Evolutionary conservation across 345 rosid species (phyloP).

Genomic region (Eucalyptus sideroxylon): DNA sequence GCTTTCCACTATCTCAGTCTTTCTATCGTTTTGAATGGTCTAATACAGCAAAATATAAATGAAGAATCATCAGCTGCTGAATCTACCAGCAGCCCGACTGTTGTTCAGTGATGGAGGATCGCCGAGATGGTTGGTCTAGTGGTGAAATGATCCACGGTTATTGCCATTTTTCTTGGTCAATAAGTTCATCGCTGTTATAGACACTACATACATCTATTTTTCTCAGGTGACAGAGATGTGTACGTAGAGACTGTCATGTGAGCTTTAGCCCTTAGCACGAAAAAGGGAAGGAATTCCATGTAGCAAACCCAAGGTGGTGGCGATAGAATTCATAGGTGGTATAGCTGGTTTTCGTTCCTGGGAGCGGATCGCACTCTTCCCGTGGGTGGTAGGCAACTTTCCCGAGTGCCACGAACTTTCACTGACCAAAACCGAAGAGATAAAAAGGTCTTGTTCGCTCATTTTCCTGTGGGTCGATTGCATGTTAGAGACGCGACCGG

Average conservation of each 20-base stretch:
- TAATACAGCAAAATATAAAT: background rate
- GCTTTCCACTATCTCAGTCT: background rate
- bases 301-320: background rate
- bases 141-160: background rate
- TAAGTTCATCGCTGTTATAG: background rate
- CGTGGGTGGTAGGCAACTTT: background rate
- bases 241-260: background rate
- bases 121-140: background rate
- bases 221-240: background rate
- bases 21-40: background rate
- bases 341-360: background rate
- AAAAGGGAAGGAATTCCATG: background rate
- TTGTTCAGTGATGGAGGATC: background rate
- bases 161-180: background rate
- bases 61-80: background rate
- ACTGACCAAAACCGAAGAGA: background rate
- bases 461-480: background rate
- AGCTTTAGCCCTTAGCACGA: background rate
- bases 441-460: background rate
- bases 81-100: background rate
- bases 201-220: background rate
- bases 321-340: background rate
- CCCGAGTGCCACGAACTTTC: background rate
- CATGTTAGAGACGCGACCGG: background rate
- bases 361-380: background rate